Conservation (phyloP, 768 basidiomycete species). For the Suillus subaureus region DNA sequence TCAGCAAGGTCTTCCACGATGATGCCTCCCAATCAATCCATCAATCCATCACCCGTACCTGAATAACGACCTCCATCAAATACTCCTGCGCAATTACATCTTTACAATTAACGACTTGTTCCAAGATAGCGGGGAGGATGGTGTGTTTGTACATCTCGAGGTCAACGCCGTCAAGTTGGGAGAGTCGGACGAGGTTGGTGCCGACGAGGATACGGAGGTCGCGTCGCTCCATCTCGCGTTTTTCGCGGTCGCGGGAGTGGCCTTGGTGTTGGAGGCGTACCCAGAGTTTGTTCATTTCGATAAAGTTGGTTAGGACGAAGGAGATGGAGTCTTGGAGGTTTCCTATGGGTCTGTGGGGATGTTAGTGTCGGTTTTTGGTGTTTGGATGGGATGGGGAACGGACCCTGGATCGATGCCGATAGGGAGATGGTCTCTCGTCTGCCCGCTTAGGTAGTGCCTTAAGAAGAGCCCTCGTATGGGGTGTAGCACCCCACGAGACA, state of each 20-base stretch:
- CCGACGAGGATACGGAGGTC: slow-evolving; percentile 96
- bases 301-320: slow-evolving; percentile 97
- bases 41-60: slow-evolving; percentile 48
- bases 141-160: slow-evolving; percentile 83
- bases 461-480: slow-evolving; percentile 97
- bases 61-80: slow-evolving; percentile 99
- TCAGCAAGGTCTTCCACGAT: neutral
- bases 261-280: slow-evolving; percentile 98
- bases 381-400: slow-evolving; percentile 22
- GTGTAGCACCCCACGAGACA: slow-evolving; percentile 96
- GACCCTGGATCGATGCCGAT: slow-evolving; percentile 84
- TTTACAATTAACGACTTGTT: slow-evolving; percentile 98
- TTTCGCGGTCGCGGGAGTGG: slow-evolving; percentile 95
- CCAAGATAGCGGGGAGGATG: slow-evolving; percentile 91
- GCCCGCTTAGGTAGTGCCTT: slow-evolving; percentile 94
- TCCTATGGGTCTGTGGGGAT: slow-evolving; percentile 67
- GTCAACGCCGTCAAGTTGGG: slow-evolving; percentile 96
- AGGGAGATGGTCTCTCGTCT: slow-evolving; percentile 95
- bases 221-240: slow-evolving; percentile 93
- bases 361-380: neutral
- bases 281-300: slow-evolving; percentile 99
- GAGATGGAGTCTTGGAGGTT: slow-evolving; percentile 94
- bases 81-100: slow-evolving; percentile 99
- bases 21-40: neutral
- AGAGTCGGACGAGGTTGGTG: slow-evolving; percentile 94